Base-by-base conservation (phyloP, 257 asterid species). In the Scutellaria minor region DNA sequence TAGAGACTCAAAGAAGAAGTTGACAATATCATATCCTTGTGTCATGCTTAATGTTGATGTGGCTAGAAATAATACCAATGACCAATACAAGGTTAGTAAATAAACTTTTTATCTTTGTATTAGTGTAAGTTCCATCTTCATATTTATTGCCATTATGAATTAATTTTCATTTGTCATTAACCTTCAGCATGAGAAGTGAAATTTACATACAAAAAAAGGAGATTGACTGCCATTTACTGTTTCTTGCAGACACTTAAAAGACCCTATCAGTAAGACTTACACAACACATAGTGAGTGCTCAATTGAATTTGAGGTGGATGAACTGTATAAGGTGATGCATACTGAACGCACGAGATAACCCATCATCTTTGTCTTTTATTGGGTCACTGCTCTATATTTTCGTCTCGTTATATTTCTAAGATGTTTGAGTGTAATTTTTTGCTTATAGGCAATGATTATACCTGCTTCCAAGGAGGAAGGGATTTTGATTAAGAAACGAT, bases 391-490 rank as follows among this genome's bases (percentile, higher is more conserved):
- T 64, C 75, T 80, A 68, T 76, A 66, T 76, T 54, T 66, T 72
- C 18, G 73, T 64, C 74, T 40, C 76, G 22, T 68, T 75, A 52
- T 76, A 54, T 76, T 80, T 58, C 62, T n/a, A 71, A 41, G 55
- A 54, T 56, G 11, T 51, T 39, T n/a, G n/a, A 42, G 37, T 58
- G 55, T 53, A 37, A 44, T 27, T 45, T 42, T 56, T 22, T 78
- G 78, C 59, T 50, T 62, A 41, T 77, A 94, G 99, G 99, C 99
- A 70, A 94, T 94, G 99, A 89, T 94, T 77, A 64, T 94, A 82
- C 98, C 99, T 22, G 96, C 99, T 85, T 94, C 99, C 73, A 94
- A 94, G 93, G 99, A 89, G 82, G 99, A 94, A 88, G 99, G 98
- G 60, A 94, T 94, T 83, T 87, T 94, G 85, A 91, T 94, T 61